Evolutionary conservation across 495 filamentous ascomycete genomes (phyloP).

Genomic region (Penicillium dipodomyicola): DNA sequence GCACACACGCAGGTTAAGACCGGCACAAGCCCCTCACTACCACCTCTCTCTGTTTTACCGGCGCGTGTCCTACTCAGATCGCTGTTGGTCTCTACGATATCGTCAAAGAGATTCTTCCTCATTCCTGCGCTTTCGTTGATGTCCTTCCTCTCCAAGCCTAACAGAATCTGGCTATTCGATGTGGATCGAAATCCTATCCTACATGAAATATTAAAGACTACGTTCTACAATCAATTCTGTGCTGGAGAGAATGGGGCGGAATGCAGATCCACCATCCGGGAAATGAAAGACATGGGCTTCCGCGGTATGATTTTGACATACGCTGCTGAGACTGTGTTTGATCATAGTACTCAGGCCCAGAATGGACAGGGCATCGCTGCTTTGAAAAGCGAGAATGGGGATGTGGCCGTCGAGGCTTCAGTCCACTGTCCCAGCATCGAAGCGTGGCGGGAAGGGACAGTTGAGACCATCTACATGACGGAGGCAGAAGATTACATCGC

Average conservation of each 20-base stretch:
- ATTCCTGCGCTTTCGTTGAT: constrained; percentile 61
- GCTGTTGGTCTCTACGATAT: constrained; percentile 69
- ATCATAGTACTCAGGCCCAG: constrained; percentile 31
- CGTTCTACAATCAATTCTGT: constrained; percentile 49
- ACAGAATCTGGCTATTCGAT: constrained; percentile 30
- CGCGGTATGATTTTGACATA: constrained; percentile 49
- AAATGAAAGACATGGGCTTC: constrained; percentile 43
- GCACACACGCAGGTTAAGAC: constrained; percentile 5
- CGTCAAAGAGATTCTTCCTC: constrained; percentile 68
- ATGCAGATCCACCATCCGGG: constrained; percentile 31
- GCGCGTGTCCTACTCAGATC: constrained; percentile 68
- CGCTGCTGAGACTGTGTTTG: constrained; percentile 46
- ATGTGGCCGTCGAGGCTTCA: constrained; percentile 3
- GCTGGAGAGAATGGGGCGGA: constrained; percentile 43
- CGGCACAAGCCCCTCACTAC: constrained; percentile 1
- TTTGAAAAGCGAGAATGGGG: constrained; percentile 17
- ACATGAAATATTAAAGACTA: constrained; percentile 41
- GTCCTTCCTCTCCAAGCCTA: constrained; percentile 48
- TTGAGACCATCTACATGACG: constrained; percentile 68
- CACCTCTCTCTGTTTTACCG: constrained; percentile 67
- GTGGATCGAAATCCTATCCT: constrained; percentile 45
- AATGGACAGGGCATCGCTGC: constrained; percentile 27
- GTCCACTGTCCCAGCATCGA: constrained; percentile 54
- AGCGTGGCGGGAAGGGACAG: constrained; percentile 65
- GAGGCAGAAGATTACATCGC: constrained; percentile 73